These are phyloP conservation scores for Xylogone sp. DNA, from an alignment of 2,329 filamentous ascomycete genomes.

Conservation along the genomic window DNA sequence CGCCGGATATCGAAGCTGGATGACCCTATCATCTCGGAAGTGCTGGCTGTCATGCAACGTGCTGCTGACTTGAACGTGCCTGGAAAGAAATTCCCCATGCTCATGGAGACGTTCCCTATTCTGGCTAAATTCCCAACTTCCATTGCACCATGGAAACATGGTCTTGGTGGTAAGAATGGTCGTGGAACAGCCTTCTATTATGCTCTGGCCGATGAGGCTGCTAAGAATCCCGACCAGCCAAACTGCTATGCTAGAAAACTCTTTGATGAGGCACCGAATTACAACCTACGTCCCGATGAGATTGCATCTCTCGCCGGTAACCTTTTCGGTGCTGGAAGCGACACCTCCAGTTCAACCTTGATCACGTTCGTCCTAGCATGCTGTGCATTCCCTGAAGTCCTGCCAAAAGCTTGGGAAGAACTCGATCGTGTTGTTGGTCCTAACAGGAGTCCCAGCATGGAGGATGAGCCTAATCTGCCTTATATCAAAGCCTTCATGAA, in stretches of 20 bases:
- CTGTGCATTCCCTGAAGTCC: constrained; percentile 32
- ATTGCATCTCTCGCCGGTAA: constrained; percentile 28
- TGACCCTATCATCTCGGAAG: constrained; percentile 18
- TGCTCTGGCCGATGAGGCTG: constrained; percentile 16
- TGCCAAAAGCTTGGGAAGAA: constrained; percentile 33
- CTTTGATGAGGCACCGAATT: constrained; percentile 18
- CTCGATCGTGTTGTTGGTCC: constrained; percentile 45
- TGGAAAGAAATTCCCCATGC: constrained; percentile 19
- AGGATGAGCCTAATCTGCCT: constrained; percentile 37
- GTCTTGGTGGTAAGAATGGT: constrained; percentile 10
- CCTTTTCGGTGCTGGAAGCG: constrained; percentile 37
- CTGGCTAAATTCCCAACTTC: constrained; percentile 16
- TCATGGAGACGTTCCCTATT: constrained; percentile 19
- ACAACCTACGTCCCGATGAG: constrained; percentile 12
- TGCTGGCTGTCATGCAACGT: constrained; percentile 17
- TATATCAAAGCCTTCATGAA: constrained; percentile 39
- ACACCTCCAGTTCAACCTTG: constrained; percentile 31
- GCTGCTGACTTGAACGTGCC: constrained; percentile 19
- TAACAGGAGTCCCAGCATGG: constrained; percentile 39
- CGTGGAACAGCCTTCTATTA: constrained; percentile 17
- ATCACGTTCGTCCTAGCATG: constrained; percentile 35
- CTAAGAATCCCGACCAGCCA: constrained; percentile 14
- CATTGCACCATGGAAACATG: constrained; percentile 20
- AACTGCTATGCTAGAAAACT: constrained; percentile 17
- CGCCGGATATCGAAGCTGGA: constrained; percentile 13